Evolutionary conservation across 1,139 yeast species (phyloP).

Genomic region (Torulaspora pretoriensis): DNA sequence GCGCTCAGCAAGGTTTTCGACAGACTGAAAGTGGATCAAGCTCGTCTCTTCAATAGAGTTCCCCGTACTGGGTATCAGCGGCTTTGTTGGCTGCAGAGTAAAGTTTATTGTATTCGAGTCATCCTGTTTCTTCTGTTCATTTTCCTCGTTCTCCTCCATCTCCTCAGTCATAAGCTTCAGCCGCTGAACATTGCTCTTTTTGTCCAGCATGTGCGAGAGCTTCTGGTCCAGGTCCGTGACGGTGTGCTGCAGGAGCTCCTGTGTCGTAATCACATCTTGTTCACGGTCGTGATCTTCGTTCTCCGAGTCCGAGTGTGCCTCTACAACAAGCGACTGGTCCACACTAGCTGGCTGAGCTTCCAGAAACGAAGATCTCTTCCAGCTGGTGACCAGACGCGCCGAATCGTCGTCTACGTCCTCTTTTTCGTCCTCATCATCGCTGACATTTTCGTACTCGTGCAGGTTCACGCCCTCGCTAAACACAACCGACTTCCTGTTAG

Average conservation of each 20-base stretch:
- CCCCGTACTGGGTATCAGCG: constrained; percentile 4
- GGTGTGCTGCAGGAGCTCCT: constrained; percentile 17
- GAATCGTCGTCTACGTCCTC: not conserved
- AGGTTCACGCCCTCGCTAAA: constrained; percentile 20
- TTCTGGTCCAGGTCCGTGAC: constrained; percentile 16
- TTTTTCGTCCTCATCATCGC: constrained; percentile 7
- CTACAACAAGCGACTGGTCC: constrained; percentile 4
- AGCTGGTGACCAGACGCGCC: constrained; percentile 5
- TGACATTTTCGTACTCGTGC: constrained; percentile 16
- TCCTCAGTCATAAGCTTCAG: constrained; percentile 19
- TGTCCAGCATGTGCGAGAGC: constrained; percentile 16
- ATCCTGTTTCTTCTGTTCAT: constrained; percentile 5
- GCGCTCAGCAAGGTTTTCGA: constrained; percentile 2
- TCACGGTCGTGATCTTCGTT: constrained; percentile 2
- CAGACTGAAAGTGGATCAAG: constrained; percentile 9
- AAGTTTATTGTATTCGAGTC: constrained; percentile 2
- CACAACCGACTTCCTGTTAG: constrained; percentile 17
- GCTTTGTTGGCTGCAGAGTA: constrained; percentile 13
- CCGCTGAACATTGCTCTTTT: constrained; percentile 16
- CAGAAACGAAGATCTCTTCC: constrained; percentile 11
- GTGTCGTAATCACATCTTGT: constrained; percentile 10
- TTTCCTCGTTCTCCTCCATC: constrained; percentile 10
- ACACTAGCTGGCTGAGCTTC: not conserved
- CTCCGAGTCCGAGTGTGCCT: constrained; percentile 10
- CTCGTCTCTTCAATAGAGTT: constrained; percentile 1